phyloP scores from a whole-genome alignment of 106 monocot species.

The Dactylorhiza incarnata region DNA sequence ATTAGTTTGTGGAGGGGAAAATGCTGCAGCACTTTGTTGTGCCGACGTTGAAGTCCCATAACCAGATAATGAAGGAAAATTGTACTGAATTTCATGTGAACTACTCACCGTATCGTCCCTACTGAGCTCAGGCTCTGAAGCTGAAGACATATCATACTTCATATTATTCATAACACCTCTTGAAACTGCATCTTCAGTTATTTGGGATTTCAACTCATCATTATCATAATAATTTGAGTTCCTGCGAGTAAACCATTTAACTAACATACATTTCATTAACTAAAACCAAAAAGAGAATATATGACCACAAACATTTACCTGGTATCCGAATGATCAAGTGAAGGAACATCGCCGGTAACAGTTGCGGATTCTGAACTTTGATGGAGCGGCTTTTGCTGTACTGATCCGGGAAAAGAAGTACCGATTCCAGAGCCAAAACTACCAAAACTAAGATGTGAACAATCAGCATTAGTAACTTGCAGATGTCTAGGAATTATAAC shows the following conservation, averaged over 20 bases:
- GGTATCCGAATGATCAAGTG: slow-evolving; percentile 40
- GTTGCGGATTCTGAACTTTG: slow-evolving; percentile 38
- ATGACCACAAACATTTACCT: slow-evolving; percentile 29
- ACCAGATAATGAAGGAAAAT: slow-evolving; percentile 50
- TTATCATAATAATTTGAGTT: slow-evolving; percentile 52
- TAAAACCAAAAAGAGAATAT: slow-evolving; percentile 2
- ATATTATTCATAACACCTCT: slow-evolving; percentile 21
- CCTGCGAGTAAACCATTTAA: slow-evolving; percentile 26
- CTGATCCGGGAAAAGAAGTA: slow-evolving; percentile 50
- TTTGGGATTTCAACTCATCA: slow-evolving; percentile 32
- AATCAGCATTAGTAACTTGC: slow-evolving; percentile 63
- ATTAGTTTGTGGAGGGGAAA: slow-evolving; percentile 34
- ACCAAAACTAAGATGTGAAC: slow-evolving; percentile 90
- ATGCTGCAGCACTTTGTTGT: slow-evolving; percentile 37
- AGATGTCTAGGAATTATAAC: slow-evolving; percentile 85
- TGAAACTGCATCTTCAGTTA: slow-evolving; percentile 28
- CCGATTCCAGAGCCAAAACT: slow-evolving; percentile 71
- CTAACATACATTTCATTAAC: not conserved
- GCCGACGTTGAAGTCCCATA: slow-evolving; percentile 42
- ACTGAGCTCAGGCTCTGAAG: slow-evolving; percentile 45
- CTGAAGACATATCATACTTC: slow-evolving; percentile 41
- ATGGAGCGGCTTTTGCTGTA: slow-evolving; percentile 27
- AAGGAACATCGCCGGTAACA: slow-evolving; percentile 30
- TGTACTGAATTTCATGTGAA: slow-evolving; percentile 34
- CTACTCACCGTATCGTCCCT: slow-evolving; percentile 43